These are phyloP conservation scores for Dactylis glomerata DNA, from an alignment of 176 grass and related monocot genomes.

Conservation along the genomic window DNA sequence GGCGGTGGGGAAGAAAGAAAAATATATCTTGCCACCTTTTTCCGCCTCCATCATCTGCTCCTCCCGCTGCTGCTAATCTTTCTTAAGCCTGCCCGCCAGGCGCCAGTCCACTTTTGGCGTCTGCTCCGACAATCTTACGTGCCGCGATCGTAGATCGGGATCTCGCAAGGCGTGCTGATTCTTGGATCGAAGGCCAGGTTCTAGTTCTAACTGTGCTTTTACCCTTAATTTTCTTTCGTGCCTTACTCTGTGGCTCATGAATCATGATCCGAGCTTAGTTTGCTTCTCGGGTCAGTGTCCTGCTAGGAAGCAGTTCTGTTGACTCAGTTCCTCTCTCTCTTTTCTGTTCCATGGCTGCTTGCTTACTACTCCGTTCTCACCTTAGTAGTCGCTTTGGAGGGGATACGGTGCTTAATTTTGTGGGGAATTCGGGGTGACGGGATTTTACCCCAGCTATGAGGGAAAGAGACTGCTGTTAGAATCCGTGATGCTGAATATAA, in stretches of 20 bases:
- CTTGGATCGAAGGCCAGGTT: neutral
- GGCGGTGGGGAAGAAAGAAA: neutral
- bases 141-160: constrained; percentile 33
- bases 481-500: neutral
- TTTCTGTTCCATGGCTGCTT: neutral
- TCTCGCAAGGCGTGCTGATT: constrained; percentile 3
- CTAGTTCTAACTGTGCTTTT: neutral
- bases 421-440: neutral
- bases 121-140: constrained; percentile 31
- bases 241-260: neutral
- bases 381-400: neutral
- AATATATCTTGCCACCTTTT: constrained; percentile 44
- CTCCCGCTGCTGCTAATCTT: neutral
- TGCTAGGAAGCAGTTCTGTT: neutral
- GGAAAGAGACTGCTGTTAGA: neutral
- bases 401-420: neutral
- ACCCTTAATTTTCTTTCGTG: neutral
- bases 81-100: neutral
- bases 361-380: neutral
- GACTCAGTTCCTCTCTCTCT: neutral
- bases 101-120: constrained; percentile 15
- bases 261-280: neutral
- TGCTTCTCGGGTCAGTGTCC: neutral
- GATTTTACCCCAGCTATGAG: neutral
- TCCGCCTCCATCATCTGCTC: constrained; percentile 7